Evolutionary conservation across 805 yeast genomes (phyloP).

Genomic region (Sugiyamaella lignohabitans): DNA sequence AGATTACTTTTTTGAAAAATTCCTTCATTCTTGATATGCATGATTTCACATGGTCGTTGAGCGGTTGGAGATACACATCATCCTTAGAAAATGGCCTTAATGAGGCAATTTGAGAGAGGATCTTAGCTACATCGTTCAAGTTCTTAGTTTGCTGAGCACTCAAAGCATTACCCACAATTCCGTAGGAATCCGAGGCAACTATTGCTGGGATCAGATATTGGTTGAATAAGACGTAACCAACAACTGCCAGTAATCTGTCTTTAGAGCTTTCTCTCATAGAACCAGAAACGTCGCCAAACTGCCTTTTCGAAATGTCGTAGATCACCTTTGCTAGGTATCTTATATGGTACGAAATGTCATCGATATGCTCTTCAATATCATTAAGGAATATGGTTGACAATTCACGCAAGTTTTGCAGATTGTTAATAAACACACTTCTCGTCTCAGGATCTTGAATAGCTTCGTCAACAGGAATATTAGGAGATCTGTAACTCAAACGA

Average conservation of each 20-base stretch:
- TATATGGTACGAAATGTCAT: slow-evolving; percentile 49
- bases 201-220: slow-evolving; percentile 34
- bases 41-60: slow-evolving; percentile 61
- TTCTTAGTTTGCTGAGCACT: slow-evolving; percentile 43
- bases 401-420: slow-evolving; percentile 71
- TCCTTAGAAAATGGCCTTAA: slow-evolving; percentile 59
- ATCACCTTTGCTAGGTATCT: slow-evolving; percentile 47
- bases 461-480: slow-evolving; percentile 45
- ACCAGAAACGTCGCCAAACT: slow-evolving; percentile 25
- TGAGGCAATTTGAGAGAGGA: slow-evolving; percentile 57
- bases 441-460: slow-evolving; percentile 82
- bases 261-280: slow-evolving; percentile 29
- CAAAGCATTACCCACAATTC: slow-evolving; percentile 37
- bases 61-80: slow-evolving; percentile 68
- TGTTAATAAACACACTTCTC: slow-evolving; percentile 59
- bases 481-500: slow-evolving; percentile 33
- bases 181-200: slow-evolving; percentile 40
- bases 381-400: slow-evolving; percentile 55
- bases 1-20: slow-evolving; percentile 44
- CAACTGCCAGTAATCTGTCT: slow-evolving; percentile 54
- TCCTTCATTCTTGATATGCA: slow-evolving; percentile 43
- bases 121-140: slow-evolving; percentile 48
- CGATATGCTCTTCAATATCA: slow-evolving; percentile 40
- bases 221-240: slow-evolving; percentile 47
- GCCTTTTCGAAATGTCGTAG: slow-evolving; percentile 17